A percentile compares a stretch with the other conserved stretches of the same genome.
These are phyloP conservation scores for Symbiodinium natans DNA, from an alignment of 73 alveolate genomes.

Conservation along the genomic window DNA sequence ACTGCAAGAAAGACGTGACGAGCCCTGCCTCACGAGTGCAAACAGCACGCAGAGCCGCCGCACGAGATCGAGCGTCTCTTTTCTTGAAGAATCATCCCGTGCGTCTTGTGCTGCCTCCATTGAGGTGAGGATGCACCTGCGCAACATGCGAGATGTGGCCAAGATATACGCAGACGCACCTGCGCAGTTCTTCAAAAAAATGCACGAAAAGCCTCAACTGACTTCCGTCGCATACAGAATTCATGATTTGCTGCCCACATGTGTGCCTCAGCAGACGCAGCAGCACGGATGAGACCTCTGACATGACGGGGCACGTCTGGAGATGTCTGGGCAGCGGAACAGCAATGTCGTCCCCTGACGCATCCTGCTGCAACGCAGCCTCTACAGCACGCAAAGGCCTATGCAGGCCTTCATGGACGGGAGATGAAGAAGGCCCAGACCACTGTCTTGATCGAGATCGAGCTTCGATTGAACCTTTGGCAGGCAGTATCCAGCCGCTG, in stretches of 20 bases:
- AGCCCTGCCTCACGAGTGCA: neutral
- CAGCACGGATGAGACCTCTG: neutral
- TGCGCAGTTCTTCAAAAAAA: too few relatives aligned
- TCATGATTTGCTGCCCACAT: neutral
- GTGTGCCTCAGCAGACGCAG: neutral
- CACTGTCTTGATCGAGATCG: neutral
- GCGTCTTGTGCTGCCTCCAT: neutral
- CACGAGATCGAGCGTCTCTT: neutral
- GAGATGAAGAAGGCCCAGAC: too few relatives aligned
- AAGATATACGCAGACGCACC: too few relatives aligned
- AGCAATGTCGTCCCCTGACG: too few relatives aligned
- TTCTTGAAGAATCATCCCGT: neutral
- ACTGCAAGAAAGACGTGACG: too few relatives aligned
- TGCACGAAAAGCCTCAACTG: neutral
- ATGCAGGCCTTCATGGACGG: conserved; percentile 1
- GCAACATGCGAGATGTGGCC: too few relatives aligned
- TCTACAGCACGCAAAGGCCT: too few relatives aligned
- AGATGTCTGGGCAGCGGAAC: neutral
- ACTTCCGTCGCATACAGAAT: neutral
- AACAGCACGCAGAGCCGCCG: conserved; percentile 3
- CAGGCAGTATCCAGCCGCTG: neutral
- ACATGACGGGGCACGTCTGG: neutral
- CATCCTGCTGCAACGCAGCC: too few relatives aligned
- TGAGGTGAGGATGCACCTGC: neutral
- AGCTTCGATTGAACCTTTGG: neutral